A percentile compares a stretch with the other conserved stretches of the same genome.
phyloP scores from a whole-genome alignment of 2,329 filamentous ascomycete genomes.

The Xylaria sp. region DNA sequence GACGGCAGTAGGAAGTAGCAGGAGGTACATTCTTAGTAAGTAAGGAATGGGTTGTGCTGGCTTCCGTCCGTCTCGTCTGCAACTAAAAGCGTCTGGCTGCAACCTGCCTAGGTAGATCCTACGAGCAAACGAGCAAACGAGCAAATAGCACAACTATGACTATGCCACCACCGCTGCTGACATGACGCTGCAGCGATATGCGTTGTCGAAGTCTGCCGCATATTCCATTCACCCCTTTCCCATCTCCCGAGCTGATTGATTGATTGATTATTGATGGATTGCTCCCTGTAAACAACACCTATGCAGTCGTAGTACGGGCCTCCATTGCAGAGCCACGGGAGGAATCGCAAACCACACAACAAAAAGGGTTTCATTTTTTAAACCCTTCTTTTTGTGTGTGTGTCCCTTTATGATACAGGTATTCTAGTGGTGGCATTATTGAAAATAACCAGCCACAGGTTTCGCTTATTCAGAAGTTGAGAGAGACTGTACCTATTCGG shows the following conservation, averaged over 20 bases:
- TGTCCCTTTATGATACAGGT: neutral
- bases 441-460: constrained; percentile 27
- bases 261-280: constrained; percentile 5
- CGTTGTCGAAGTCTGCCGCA: constrained; percentile 23
- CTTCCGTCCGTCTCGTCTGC: constrained; percentile 40
- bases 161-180: constrained; percentile 30
- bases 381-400: constrained; percentile 6
- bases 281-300: constrained; percentile 1
- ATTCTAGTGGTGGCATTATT: constrained; percentile 3
- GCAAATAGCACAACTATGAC: constrained; percentile 37
- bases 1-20: neutral
- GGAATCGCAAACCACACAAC: constrained; percentile 4
- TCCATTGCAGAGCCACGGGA: constrained; percentile 31
- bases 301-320: constrained; percentile 20
- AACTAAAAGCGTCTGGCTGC: constrained; percentile 29
- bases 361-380: constrained; percentile 21
- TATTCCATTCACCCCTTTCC: constrained; percentile 13
- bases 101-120: constrained; percentile 30
- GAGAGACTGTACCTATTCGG: constrained; percentile 19
- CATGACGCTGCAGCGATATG: constrained; percentile 37
- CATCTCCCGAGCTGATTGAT: constrained; percentile 8
- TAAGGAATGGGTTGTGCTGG: constrained; percentile 42
- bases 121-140: constrained; percentile 16
- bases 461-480: constrained; percentile 37
- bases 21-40: too few species aligned